Conservation (phyloP, 495 filamentous ascomycete genomes). For the Neurospora sp. region DNA sequence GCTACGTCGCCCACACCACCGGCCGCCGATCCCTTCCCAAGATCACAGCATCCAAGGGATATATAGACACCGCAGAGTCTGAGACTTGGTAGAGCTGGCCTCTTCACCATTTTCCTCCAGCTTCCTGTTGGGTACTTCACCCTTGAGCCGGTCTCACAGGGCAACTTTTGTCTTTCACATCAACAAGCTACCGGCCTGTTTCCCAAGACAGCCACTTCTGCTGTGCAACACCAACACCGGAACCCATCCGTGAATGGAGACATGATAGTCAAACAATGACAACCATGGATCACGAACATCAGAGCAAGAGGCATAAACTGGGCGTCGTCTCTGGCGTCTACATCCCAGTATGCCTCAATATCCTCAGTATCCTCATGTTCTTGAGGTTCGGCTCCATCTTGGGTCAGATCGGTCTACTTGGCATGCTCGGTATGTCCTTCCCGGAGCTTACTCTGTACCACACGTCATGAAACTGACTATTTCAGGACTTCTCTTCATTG, state of each 20-base stretch:
- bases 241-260: neutral
- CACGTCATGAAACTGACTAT: constrained; percentile 1
- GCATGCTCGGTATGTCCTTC: constrained; percentile 56
- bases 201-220: neutral
- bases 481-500: constrained; percentile 57
- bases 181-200: neutral
- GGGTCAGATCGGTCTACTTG: constrained; percentile 67
- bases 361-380: constrained; percentile 92
- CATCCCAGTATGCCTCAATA: constrained; percentile 77
- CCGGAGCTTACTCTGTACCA: neutral
- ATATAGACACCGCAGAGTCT: neutral
- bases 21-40: neutral
- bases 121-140: neutral
- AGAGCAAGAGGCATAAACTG: constrained; percentile 45
- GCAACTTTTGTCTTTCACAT: neutral
- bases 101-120: neutral
- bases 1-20: neutral
- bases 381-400: constrained; percentile 71
- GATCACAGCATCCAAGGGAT: neutral
- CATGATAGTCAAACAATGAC: neutral
- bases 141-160: neutral
- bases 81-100: neutral
- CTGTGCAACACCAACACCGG: neutral
- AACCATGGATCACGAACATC: constrained; percentile 24
- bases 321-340: constrained; percentile 74